These are phyloP conservation scores for Herpotrichia juniperi DNA, from an alignment of 2,329 filamentous ascomycete genomes.

Conservation along the genomic window DNA sequence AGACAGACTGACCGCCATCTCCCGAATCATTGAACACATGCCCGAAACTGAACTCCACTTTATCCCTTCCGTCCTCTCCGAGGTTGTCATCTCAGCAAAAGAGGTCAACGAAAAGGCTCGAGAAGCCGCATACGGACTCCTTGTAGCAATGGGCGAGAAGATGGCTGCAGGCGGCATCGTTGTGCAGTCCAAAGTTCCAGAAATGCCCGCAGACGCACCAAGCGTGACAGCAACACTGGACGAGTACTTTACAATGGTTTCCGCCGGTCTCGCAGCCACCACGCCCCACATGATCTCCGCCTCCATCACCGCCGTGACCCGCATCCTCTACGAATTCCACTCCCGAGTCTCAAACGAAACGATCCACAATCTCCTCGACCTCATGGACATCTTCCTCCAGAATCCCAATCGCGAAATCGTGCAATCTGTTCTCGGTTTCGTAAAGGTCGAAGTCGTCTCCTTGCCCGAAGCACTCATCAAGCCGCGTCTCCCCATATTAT, in stretches of 20 bases:
- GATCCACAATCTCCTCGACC: conserved; percentile 84
- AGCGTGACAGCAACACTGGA: conserved; percentile 81
- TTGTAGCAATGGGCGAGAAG: conserved; percentile 85
- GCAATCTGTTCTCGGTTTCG: conserved; percentile 90
- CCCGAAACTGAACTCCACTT: conserved; percentile 84
- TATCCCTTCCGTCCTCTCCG: conserved; percentile 86
- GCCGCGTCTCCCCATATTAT: conserved; percentile 74
- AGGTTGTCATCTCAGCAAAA: conserved; percentile 95
- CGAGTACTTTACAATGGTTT: conserved; percentile 98
- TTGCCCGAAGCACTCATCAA: conserved; percentile 80
- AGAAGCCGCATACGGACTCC: conserved; percentile 85
- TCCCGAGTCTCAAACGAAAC: conserved; percentile 70
- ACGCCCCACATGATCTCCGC: conserved; percentile 98
- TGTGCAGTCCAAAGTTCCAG: conserved; percentile 82
- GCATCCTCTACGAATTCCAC: conserved; percentile 93
- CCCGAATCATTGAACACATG: conserved; percentile 79
- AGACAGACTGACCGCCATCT: conserved; percentile 83
- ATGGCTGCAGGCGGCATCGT: conserved; percentile 79
- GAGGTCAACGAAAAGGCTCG: conserved; percentile 96
- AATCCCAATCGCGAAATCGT: conserved; percentile 98
- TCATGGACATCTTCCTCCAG: conserved; percentile 94
- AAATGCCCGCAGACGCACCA: conserved; percentile 83
- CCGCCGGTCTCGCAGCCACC: conserved; percentile 87
- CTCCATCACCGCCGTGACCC: conserved; percentile 90
- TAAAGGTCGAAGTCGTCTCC: conserved; percentile 92